Percentiles rank a stretch among this genome's conserved stretches.
Evolutionary conservation across 2,329 filamentous ascomycete species (phyloP).

Genomic region (Penicillium concentricum): DNA sequence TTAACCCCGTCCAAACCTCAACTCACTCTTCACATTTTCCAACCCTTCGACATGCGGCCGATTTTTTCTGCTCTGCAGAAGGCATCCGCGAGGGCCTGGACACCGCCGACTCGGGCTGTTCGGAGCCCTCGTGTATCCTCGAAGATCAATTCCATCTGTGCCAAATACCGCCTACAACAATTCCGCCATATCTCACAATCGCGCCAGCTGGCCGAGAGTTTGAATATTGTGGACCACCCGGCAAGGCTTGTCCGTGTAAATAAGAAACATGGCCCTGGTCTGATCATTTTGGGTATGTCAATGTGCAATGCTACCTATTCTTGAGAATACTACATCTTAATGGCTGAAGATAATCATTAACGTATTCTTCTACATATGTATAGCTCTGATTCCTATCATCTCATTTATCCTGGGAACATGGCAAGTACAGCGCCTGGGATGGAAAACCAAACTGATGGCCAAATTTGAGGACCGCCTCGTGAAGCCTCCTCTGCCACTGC

Average conservation of each 20-base stretch:
- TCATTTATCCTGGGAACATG: slow-evolving; percentile 88
- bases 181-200: slow-evolving; percentile 45
- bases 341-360: slow-evolving; percentile 7
- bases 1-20: neutral
- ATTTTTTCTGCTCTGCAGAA: slow-evolving; percentile 30
- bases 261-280: slow-evolving; percentile 72
- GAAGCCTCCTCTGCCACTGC: slow-evolving; percentile 79
- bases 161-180: slow-evolving; percentile 39
- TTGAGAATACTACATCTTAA: neutral
- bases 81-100: slow-evolving; percentile 24
- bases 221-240: slow-evolving; percentile 83
- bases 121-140: slow-evolving; percentile 20
- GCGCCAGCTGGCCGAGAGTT: slow-evolving; percentile 64
- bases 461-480: slow-evolving; percentile 90
- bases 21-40: neutral
- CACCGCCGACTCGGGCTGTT: slow-evolving; percentile 18
- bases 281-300: slow-evolving; percentile 69
- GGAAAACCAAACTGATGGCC: slow-evolving; percentile 91
- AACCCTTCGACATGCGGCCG: slow-evolving; percentile 26
- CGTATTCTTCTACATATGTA: neutral
- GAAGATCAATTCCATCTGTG: slow-evolving; percentile 34
- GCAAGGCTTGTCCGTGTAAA: slow-evolving; percentile 74
- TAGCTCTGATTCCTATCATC: slow-evolving; percentile 81
- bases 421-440: slow-evolving; percentile 89
- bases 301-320: neutral